Evolutionary conservation across 1,284 basidiomycete species (phyloP), one percentile per base, ranked within the genome.

Genomic region (Sphaerobolus stellatus): DNA sequence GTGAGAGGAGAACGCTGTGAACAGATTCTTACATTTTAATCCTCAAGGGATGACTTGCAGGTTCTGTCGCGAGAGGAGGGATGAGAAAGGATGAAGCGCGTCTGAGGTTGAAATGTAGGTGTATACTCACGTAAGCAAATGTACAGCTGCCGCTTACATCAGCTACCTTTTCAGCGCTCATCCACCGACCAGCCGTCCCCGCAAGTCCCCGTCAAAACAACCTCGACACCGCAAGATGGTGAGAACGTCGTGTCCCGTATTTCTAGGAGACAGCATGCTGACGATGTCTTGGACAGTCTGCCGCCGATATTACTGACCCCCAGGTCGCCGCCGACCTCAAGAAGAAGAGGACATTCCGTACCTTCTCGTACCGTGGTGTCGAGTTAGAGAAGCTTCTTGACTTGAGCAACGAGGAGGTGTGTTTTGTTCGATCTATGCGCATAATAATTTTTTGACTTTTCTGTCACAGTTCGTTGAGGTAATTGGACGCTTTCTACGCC

Each of bases 371-470:
- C 88, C 91, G 96, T 70, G 96, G 97, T 68, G 80, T 98, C 66
- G 94, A 97, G 80, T 90, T 98, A 64, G 92, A 98, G 72, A 90
- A 96, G 77, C 92, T 99, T 71, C 81, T 99, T 68, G 96, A 99
- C 77, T 75, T 99, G 80, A 84, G 78, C 78, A 98, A 96, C 69
- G 96, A 98, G 74, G 90, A 94, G 67, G 92, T 91, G 22, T 31
- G 50, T 43, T 28, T 25, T 27, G 25, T 53, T 8, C 38, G 5
- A 31, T 34, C 33, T 45, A n/a, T n/a, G n/a, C n/a, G n/a, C 7
- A 44, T 38, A 9, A 62, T 44, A 22, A 52, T 38, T 38, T 54
- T 34, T 38, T 27, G n/a, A 34, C 44, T 31, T 14, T 54, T 1
- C 45, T 44, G 36, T 46, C 54, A 16, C 59, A 90, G 88, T 89